phyloP scores from a whole-genome alignment of 2,329 filamentous ascomycete species.

The Parastagonospora avenae region DNA sequence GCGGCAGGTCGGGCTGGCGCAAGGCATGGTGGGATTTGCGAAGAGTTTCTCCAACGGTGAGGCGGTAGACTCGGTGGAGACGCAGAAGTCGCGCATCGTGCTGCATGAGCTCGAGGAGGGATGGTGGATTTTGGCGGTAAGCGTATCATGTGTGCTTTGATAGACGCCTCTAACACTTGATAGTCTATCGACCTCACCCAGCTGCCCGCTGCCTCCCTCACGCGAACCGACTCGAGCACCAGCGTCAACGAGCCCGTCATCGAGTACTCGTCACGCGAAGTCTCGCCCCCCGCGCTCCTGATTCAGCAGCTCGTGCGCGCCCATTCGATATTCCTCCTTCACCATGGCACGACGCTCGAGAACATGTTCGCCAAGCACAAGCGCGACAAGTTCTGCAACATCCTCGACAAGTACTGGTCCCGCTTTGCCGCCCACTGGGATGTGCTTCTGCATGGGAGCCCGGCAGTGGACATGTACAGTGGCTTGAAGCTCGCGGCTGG shows the following conservation, averaged over 20 bases:
- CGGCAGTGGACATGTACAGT: slow-evolving; percentile 76
- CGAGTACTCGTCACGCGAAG: slow-evolving; percentile 88
- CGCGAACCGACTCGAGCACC: slow-evolving; percentile 24
- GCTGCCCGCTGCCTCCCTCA: slow-evolving; percentile 56
- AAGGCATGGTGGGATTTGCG: slow-evolving; percentile 94
- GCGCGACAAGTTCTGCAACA: slow-evolving; percentile 71
- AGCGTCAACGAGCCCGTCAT: slow-evolving; percentile 49
- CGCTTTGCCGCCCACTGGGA: slow-evolving; percentile 74
- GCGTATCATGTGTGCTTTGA: slow-evolving; percentile 35
- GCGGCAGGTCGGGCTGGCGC: slow-evolving; percentile 91
- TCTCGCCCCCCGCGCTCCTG: slow-evolving; percentile 80
- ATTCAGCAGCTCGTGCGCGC: slow-evolving; percentile 82
- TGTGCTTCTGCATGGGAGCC: slow-evolving; percentile 87
- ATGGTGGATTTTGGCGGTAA: slow-evolving; percentile 94
- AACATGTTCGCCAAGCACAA: slow-evolving; percentile 69
- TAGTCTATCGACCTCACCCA: slow-evolving; percentile 83
- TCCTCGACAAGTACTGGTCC: slow-evolving; percentile 83
- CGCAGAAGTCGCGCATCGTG: slow-evolving; percentile 83
- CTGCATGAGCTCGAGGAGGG: slow-evolving; percentile 84
- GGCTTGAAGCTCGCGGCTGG: slow-evolving; percentile 88
- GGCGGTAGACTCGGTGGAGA: slow-evolving; percentile 84
- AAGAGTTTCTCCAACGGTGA: slow-evolving; percentile 77
- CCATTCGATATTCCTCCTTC: slow-evolving; percentile 82
- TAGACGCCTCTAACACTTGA: neutral
- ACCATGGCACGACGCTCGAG: slow-evolving; percentile 78